phyloP scores from a whole-genome alignment of 2,329 filamentous ascomycete species.

The Coniochaeta hoffmannii region DNA sequence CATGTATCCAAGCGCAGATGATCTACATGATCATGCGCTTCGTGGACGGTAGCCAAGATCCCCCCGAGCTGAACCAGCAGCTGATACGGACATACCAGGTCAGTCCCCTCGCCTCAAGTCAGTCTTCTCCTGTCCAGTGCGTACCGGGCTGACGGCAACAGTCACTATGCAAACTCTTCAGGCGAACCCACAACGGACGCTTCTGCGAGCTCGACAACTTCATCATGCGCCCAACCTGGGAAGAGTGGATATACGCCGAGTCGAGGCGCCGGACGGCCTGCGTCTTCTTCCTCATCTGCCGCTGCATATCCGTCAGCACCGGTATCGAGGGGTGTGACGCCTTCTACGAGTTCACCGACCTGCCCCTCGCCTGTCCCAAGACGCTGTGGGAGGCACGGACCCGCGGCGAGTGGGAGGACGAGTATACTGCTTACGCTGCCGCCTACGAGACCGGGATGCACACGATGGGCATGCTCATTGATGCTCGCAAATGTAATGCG shows the following conservation, averaged over 20 bases:
- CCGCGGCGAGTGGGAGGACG: neutral
- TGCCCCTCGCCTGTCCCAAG: neutral
- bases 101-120: neutral
- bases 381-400: neutral
- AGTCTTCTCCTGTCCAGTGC: no score
- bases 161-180: neutral
- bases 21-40: slow-evolving; percentile 3
- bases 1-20: neutral
- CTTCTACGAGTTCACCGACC: neutral
- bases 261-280: neutral
- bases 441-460: neutral
- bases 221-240: neutral
- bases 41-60: neutral
- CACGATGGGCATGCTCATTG: neutral
- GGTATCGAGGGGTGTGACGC: neutral
- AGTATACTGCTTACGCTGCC: neutral
- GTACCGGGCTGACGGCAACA: neutral
- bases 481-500: neutral
- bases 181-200: neutral
- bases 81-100: neutral
- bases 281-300: slow-evolving; percentile 2
- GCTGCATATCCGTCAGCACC: slow-evolving; percentile 1
- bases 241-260: slow-evolving; percentile 1
- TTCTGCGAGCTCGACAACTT: slow-evolving; percentile 1
- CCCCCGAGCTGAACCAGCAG: neutral